Evolutionary conservation across 2,329 filamentous ascomycete species (phyloP).

Genomic region (Epichloe uncinata): DNA sequence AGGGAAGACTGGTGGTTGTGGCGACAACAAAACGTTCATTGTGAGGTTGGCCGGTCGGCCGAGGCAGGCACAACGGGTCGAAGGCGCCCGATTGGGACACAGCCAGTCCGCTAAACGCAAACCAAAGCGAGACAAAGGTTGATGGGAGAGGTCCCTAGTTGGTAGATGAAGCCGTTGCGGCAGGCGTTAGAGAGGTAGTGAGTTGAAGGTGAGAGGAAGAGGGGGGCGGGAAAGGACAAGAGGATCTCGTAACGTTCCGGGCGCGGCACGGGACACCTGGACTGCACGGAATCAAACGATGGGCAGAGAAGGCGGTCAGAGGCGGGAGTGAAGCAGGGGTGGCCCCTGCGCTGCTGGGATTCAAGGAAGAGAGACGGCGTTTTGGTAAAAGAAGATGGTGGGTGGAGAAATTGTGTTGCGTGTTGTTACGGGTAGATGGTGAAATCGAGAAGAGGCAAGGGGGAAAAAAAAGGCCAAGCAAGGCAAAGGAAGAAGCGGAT

Average conservation of each 20-base stretch:
- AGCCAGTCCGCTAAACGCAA: not conserved
- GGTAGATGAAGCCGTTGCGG: not conserved
- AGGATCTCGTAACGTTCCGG: no score
- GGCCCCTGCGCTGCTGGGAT: not conserved
- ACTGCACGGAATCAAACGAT: not conserved
- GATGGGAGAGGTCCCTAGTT: not conserved
- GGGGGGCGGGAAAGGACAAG: not conserved
- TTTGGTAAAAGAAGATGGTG: no score
- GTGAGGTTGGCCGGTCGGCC: conserved; percentile 12
- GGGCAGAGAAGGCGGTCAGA: not conserved
- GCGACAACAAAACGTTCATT: conserved; percentile 51
- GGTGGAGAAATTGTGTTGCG: no score
- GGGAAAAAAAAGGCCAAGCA: no score
- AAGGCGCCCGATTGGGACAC: not conserved
- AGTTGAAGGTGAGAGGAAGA: not conserved
- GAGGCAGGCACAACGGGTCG: not conserved
- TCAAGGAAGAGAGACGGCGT: no score
- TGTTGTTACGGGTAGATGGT: no score
- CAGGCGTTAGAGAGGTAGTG: no score
- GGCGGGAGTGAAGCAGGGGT: not conserved
- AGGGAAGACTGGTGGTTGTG: conserved; percentile 45
- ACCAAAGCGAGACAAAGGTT: not conserved
- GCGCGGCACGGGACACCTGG: not conserved
- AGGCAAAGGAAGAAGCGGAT: no score
- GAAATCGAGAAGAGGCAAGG: no score